phyloP scores from a whole-genome alignment of 1,284 basidiomycete species.

The Fomes fomentarius region DNA sequence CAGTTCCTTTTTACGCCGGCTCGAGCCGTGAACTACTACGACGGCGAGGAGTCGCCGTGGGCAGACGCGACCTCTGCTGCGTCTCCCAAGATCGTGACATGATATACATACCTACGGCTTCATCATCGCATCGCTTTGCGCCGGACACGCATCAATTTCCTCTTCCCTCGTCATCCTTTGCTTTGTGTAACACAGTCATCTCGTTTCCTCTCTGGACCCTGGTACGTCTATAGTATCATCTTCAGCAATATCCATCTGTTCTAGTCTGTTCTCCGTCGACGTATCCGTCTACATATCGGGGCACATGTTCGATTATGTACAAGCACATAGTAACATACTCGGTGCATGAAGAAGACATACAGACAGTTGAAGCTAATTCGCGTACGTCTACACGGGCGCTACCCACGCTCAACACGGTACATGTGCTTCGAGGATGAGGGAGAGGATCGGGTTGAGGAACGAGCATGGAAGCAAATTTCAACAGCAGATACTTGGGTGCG shows the following conservation, averaged over 20 bases:
- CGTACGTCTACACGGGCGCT: conserved; percentile 5
- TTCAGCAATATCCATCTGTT: conserved; percentile 2
- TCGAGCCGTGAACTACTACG: conserved; percentile 29
- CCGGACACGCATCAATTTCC: too few species aligned
- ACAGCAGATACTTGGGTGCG: conserved; percentile 5
- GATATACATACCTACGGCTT: too few species aligned
- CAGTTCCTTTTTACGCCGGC: conserved; percentile 24
- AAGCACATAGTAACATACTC: conserved; percentile 24
- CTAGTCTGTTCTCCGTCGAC: conserved; percentile 2
- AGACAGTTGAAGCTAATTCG: conserved; percentile 1
- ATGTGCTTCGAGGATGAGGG: background rate
- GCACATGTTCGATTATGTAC: conserved; percentile 26
- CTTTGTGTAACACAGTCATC: background rate
- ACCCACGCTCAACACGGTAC: background rate
- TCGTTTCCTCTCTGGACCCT: background rate
- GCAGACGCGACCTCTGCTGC: conserved; percentile 29
- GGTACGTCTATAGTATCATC: conserved; percentile 1
- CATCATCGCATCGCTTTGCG: too few species aligned
- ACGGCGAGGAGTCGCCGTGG: conserved; percentile 35
- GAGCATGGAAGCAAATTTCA: conserved; percentile 1
- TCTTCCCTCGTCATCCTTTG: background rate
- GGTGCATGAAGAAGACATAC: conserved; percentile 17
- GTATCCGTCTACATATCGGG: conserved; percentile 15
- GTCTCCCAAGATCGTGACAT: conserved; percentile 6
- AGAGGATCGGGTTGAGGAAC: background rate